A percentile compares a stretch with the other conserved stretches of the same genome.
phyloP scores from a whole-genome alignment of 306 rosid genomes.

The Pachyrhizus erosus region DNA sequence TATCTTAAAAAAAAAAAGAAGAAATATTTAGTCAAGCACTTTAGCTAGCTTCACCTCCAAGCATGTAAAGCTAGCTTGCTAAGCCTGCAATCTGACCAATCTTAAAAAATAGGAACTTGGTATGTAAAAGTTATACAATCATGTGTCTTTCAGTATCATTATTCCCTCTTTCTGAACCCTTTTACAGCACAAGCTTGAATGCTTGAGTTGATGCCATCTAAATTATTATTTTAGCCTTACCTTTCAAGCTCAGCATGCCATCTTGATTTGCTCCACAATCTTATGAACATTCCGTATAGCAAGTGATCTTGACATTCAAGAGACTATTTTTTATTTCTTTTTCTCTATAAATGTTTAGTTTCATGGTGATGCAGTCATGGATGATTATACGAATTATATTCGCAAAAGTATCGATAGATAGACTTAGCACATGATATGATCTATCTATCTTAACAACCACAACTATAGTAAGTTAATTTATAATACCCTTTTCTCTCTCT shows the following conservation, averaged over 20 bases:
- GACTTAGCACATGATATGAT: not conserved
- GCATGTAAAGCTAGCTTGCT: not conserved
- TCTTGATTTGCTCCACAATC: not conserved
- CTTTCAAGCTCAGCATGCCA: not conserved
- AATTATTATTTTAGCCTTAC: conserved; percentile 8
- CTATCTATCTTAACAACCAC: no score
- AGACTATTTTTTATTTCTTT: not conserved
- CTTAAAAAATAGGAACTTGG: not conserved
- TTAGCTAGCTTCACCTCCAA: not conserved
- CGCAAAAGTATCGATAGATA: not conserved
- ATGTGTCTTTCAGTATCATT: not conserved
- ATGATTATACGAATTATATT: not conserved
- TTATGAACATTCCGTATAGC: not conserved
- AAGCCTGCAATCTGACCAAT: not conserved
- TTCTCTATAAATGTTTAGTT: not conserved
- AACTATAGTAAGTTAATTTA: no score
- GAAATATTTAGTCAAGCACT: no score
- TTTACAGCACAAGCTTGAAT: not conserved
- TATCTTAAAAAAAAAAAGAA: no score
- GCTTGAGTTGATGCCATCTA: not conserved
- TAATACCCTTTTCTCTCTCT: no score
- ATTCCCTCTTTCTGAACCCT: not conserved
- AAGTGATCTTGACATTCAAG: not conserved
- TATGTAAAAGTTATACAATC: not conserved
- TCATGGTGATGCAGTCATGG: not conserved